Evolutionary conservation across 306 rosid genomes (phyloP), one percentile per base, ranked within the genome.

Genomic region (Cicer yamashitae): DNA sequence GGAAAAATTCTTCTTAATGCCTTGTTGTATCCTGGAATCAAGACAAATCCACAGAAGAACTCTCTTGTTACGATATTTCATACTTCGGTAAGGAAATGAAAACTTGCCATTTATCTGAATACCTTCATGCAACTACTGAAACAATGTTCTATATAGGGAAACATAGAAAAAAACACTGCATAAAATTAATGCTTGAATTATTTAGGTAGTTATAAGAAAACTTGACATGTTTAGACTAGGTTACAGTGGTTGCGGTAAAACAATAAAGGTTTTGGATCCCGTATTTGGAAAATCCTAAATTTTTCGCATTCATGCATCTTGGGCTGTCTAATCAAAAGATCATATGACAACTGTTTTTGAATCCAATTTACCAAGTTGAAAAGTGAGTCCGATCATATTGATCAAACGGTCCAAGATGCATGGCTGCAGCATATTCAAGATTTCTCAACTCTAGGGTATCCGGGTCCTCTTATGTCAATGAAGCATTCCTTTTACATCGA

Each of bases 1-100:
- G 99, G 99, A 78, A 96, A 80, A 81, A 67, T 96, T 79, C 92
- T 89, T 83, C 98, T 96, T 48, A 96, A 96, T 83, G 97, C 99
- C 43, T 85, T 88, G 81, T 54, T 96, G 59, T 96, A 96, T 84
- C 93, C 93, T 34, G 98, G 99, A 77, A 92, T 96, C 85, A 96
- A 96, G 88, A 96, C 98, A 64, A 90, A 75, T 82, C 61, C 70
- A 17, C 98, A 92, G 78, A 96, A 96, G 96, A 96, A 96, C 82
- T 86, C 99, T 71, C 48, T 96, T 53, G 97, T 92, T 70, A 92
- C 99, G 20, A 96, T 96, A 86, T 92, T 96, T 67, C 98, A 92
- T 81, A 92, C 97, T 34, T 77, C 89, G 92, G 99, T 96, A 86
- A 86, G 83, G 51, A 70, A 61, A 38, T 63, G 18, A 13, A 71